phyloP scores from a whole-genome alignment of 306 rosid genomes.

The Datisca glomerata region DNA sequence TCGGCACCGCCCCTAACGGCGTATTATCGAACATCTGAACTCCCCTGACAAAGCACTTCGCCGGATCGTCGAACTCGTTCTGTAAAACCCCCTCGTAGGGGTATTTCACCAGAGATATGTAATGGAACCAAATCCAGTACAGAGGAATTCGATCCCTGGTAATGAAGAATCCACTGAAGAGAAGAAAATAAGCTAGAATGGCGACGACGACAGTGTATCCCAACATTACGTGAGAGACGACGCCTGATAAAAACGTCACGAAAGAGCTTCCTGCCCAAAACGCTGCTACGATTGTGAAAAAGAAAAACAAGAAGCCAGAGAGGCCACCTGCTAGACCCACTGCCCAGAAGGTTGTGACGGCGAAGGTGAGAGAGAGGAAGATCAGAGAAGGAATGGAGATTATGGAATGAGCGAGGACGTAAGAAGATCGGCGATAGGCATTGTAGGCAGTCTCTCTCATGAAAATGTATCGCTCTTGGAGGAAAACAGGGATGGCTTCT shows the following conservation, averaged over 20 bases:
- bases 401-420: constrained; percentile 60
- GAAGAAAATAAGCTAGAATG: constrained; percentile 58
- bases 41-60: constrained; percentile 60
- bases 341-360: constrained; percentile 63
- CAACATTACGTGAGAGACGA: constrained; percentile 73
- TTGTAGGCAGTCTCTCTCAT: constrained; percentile 92
- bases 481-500: constrained; percentile 71
- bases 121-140: constrained; percentile 91
- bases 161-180: constrained; percentile 89
- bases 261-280: constrained; percentile 93
- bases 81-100: constrained; percentile 81
- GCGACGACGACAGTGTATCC: constrained; percentile 88
- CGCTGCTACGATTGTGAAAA: constrained; percentile 28
- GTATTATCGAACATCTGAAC: constrained; percentile 66
- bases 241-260: constrained; percentile 76
- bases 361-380: constrained; percentile 57
- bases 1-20: constrained; percentile 44
- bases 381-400: constrained; percentile 52
- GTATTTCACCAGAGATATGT: constrained; percentile 66
- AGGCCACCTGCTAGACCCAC: constrained; percentile 63
- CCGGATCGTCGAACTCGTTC: constrained; percentile 47
- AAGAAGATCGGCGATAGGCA: constrained; percentile 87
- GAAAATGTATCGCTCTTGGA: constrained; percentile 95
- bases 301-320: constrained; percentile 46
- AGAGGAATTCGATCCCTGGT: constrained; percentile 57